Evolutionary conservation across 2,329 filamentous ascomycete species (phyloP).

Genomic region (Talaromyces rugulosus): DNA sequence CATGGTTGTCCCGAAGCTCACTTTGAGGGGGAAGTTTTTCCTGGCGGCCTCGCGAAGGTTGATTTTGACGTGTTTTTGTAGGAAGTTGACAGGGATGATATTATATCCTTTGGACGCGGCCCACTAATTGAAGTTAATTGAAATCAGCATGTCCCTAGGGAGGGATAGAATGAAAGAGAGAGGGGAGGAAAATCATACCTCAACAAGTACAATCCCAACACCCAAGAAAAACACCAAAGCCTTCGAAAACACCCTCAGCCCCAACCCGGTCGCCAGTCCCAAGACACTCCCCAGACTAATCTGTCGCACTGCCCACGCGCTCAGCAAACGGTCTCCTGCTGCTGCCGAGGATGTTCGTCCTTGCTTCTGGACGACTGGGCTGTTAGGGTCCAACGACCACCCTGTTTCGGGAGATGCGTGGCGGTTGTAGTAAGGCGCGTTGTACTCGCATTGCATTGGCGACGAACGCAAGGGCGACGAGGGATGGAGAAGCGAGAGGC

Average conservation of each 20-base stretch:
- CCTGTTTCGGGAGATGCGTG: conserved; percentile 17
- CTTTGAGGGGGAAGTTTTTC: conserved; percentile 42
- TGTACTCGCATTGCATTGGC: conserved; percentile 37
- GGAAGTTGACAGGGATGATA: conserved; percentile 35
- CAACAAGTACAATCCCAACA: conserved; percentile 39
- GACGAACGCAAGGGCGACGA: conserved; percentile 30
- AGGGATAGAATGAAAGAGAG: neutral
- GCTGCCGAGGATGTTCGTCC: conserved; percentile 14
- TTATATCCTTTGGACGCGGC: conserved; percentile 45
- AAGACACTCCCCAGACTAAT: conserved; percentile 44
- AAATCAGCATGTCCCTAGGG: neutral
- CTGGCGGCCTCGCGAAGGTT: conserved; percentile 35
- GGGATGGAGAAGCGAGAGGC: conserved; percentile 31
- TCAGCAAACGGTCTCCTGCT: conserved; percentile 22
- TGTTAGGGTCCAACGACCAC: conserved; percentile 23
- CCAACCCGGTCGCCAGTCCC: conserved; percentile 40
- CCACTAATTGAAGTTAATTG: conserved; percentile 26
- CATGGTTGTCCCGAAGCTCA: conserved; percentile 44
- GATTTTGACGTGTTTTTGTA: conserved; percentile 40
- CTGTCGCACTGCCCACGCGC: conserved; percentile 37
- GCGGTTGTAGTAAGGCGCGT: conserved; percentile 21
- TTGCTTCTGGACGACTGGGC: conserved; percentile 22
- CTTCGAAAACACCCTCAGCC: conserved; percentile 42
- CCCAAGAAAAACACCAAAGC: conserved; percentile 42
- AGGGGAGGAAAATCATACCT: conserved; percentile 29